A percentile compares a stretch with the other conserved stretches of the same genome.
phyloP scores from a whole-genome alignment of 2,329 filamentous ascomycete species.

The Tolypocladium endophyticum region DNA sequence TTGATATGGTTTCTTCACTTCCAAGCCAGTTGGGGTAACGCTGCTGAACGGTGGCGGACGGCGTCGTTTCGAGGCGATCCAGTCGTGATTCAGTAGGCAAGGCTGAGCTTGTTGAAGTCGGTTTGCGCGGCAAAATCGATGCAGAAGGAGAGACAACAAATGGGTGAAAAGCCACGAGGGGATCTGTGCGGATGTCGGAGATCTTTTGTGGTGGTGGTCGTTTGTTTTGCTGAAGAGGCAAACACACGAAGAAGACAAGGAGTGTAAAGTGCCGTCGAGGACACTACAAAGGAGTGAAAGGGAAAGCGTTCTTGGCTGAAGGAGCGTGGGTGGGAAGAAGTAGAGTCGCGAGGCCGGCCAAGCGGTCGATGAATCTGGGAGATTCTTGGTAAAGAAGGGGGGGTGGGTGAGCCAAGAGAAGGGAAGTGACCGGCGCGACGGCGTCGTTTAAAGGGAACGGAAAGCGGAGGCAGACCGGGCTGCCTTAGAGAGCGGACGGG shows the following conservation, averaged over 20 bases:
- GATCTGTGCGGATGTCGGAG: neutral
- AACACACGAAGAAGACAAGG: neutral
- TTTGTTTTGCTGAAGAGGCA: neutral
- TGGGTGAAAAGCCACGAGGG: neutral
- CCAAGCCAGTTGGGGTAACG: neutral
- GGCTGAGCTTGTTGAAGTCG: neutral
- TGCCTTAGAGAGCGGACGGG: neutral
- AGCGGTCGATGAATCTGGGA: neutral
- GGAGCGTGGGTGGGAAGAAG: neutral
- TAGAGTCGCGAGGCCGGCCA: neutral
- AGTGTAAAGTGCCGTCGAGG: neutral
- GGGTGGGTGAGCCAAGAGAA: neutral
- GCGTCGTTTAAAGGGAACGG: neutral
- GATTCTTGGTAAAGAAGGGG: neutral
- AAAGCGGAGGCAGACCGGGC: neutral
- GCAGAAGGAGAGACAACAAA: neutral
- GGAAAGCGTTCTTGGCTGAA: neutral
- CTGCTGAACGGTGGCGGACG: neutral
- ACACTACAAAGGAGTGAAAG: neutral
- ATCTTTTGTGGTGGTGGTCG: neutral
- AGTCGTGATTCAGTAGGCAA: neutral
- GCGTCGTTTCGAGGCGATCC: neutral
- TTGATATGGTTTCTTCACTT: too few relatives aligned
- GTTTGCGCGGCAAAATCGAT: neutral
- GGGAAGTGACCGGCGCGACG: neutral